Percentiles rank a stretch among this genome's conserved stretches.
These are phyloP conservation scores for Trichosanthes cucumerina DNA, from an alignment of 306 rosid species.

Conservation along the genomic window DNA sequence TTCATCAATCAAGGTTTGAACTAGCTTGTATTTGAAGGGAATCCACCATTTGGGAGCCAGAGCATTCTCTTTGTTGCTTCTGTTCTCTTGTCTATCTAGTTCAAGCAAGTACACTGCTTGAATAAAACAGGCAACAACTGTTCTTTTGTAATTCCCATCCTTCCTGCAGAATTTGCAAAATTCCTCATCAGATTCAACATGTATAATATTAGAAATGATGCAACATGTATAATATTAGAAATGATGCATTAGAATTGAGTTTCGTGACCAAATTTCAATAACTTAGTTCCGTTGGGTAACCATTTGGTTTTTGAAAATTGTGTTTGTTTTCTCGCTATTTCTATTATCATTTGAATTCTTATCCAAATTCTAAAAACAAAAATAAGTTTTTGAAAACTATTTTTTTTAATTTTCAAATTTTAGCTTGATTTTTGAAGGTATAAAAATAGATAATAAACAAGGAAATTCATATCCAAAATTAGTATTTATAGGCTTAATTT, in stretches of 20 bases:
- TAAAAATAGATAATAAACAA: no score
- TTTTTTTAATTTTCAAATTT: no score
- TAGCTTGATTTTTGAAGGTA: no score
- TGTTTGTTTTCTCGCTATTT: no score
- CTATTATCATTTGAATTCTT: no score
- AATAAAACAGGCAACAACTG: slow-evolving; percentile 83
- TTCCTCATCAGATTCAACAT: neutral
- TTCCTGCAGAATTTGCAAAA: slow-evolving; percentile 40
- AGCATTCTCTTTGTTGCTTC: slow-evolving; percentile 38
- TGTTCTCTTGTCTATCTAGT: slow-evolving; percentile 78
- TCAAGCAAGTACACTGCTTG: slow-evolving; percentile 90
- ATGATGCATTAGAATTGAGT: neutral
- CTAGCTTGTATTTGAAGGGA: slow-evolving; percentile 79
- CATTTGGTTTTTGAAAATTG: no score
- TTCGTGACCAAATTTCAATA: neutral
- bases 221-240: no score
- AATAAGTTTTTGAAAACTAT: no score
- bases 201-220: neutral
- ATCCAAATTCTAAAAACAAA: no score
- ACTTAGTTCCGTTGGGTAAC: no score
- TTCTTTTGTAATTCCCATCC: slow-evolving; percentile 59
- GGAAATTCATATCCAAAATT: no score
- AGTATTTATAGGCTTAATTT: no score
- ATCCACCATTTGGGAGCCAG: slow-evolving; percentile 96
- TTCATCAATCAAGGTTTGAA: slow-evolving; percentile 54